A percentile compares a stretch with the other conserved stretches of the same genome.
phyloP scores from a whole-genome alignment of 176 grass and related monocot species.

The Eragrostis nindensis region DNA sequence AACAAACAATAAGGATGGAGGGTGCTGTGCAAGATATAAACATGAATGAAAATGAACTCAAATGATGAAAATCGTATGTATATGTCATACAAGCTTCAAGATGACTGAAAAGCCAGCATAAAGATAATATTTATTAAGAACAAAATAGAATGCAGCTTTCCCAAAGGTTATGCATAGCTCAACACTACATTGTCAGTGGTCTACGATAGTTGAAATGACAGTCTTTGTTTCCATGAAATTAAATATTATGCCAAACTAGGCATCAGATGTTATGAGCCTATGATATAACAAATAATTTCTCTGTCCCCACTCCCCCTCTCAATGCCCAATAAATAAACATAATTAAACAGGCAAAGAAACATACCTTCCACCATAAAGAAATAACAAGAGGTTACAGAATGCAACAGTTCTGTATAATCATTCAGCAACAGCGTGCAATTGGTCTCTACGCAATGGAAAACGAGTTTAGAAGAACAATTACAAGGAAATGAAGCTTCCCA shows the following conservation, averaged over 20 bases:
- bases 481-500: slow-evolving; percentile 30
- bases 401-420: slow-evolving; percentile 73
- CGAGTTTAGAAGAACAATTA: not conserved
- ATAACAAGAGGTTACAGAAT: slow-evolving; percentile 84
- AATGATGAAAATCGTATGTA: too few species aligned
- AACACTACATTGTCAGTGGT: not conserved
- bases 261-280: not conserved
- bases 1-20: too few species aligned
- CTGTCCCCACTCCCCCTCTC: not conserved
- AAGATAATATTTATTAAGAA: too few species aligned
- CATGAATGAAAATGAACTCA: too few species aligned
- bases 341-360: slow-evolving; percentile 30
- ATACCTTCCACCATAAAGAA: slow-evolving; percentile 94
- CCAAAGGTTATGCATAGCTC: not conserved
- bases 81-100: too few species aligned
- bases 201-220: slow-evolving; percentile 17
- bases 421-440: slow-evolving; percentile 66
- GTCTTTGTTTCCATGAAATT: not conserved
- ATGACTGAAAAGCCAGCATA: too few species aligned
- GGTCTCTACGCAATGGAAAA: slow-evolving; percentile 63
- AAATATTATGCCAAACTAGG: slow-evolving; percentile 12
- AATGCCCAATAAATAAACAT: slow-evolving; percentile 23
- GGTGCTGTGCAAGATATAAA: too few species aligned
- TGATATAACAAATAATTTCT: not conserved
- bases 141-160: too few species aligned